These are phyloP conservation scores for Mortierella sp. DNA, from an alignment of 371 early-diverging fungal genomes.

Conservation along the genomic window DNA sequence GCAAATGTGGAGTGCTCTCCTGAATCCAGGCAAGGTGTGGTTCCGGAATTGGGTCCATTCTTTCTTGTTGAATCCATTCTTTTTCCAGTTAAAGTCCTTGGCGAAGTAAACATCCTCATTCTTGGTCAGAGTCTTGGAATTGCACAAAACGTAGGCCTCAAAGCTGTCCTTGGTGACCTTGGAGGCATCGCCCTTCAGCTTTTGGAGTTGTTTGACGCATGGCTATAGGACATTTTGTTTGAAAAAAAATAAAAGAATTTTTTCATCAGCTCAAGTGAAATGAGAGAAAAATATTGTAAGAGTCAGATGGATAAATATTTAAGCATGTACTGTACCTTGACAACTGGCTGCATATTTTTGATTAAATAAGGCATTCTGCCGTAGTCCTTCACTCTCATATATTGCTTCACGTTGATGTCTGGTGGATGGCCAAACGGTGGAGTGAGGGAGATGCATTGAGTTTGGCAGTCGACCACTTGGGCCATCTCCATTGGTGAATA, in stretches of 20 bases:
- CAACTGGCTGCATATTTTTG: constrained; percentile 33
- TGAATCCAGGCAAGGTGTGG: constrained; percentile 49
- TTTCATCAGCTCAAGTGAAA: constrained; percentile 19
- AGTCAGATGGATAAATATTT: not conserved
- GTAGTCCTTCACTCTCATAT: constrained; percentile 30
- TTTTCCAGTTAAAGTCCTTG: constrained; percentile 42
- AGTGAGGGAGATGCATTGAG: constrained; percentile 25
- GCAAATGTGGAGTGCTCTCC: constrained; percentile 44
- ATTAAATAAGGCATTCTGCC: constrained; percentile 39
- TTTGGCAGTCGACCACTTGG: constrained; percentile 46
- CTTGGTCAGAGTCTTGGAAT: constrained; percentile 47
- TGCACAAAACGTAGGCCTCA: constrained; percentile 43
- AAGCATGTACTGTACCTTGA: constrained; percentile 27
- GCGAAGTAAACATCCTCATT: constrained; percentile 38
- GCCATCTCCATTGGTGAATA: constrained; percentile 34
- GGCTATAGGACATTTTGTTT: constrained; percentile 27
- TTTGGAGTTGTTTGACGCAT: constrained; percentile 16
- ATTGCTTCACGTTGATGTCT: constrained; percentile 12
- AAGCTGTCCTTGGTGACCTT: constrained; percentile 36
- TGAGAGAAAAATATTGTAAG: not conserved
- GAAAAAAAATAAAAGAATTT: not conserved
- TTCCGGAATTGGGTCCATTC: constrained; percentile 38
- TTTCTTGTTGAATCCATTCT: constrained; percentile 33
- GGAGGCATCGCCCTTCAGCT: constrained; percentile 27
- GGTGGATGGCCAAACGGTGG: constrained; percentile 38